Base-by-base conservation (phyloP, 78 protist species). In the Cavenderia fasciculata region DNA sequence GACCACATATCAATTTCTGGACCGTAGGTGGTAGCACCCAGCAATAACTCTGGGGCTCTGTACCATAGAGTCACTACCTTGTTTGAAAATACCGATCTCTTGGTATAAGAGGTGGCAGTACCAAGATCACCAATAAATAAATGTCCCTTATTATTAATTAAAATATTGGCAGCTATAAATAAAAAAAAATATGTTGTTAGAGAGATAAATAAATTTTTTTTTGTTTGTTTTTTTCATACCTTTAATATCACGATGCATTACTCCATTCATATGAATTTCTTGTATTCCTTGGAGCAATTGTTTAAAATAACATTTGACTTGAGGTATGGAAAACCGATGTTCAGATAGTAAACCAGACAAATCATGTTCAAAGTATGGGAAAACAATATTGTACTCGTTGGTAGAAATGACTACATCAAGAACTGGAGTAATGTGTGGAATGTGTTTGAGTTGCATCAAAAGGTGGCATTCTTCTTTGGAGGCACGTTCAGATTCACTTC, bases 11-110 rank as follows among this genome's bases (percentile, higher is more conserved):
- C 97, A 38, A 95, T 65, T 29, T 74, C 85, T 7, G 95, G 62
- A 18, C 96, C 92, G 65, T 96, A 96, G 25, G 52, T 56, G 16
- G 69, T 47, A 23, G 96, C 82, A 14, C 96, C 96, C 23, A 93
- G 86, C 25, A 96, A 61, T 51, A 96, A 72, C 85, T 96, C 98
- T 40, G 98, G 98, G 16, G 97, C 94, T 31, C 96, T 56, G 57
- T 94, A 95, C 95, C 94, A 94, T 11, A 93, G 79, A 7, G 95
- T 93, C 5, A 93, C 94, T 12, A 96, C 97, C 40, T 68, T 31
- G 41, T 59, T 68, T 16, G 78, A 68, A 25, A 82, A 82, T 21
- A 56, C 69, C 14, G 90, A 82, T 40, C 90, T 49, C 14, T 82
- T 82, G 2, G 44, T 40, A 44, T 56, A 82, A 6, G 90, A 82